Evolutionary conservation across 2,329 filamentous ascomycete species (phyloP), one percentile per base, ranked within the genome.

Genomic region (Chalaropsis ovoidea): DNA sequence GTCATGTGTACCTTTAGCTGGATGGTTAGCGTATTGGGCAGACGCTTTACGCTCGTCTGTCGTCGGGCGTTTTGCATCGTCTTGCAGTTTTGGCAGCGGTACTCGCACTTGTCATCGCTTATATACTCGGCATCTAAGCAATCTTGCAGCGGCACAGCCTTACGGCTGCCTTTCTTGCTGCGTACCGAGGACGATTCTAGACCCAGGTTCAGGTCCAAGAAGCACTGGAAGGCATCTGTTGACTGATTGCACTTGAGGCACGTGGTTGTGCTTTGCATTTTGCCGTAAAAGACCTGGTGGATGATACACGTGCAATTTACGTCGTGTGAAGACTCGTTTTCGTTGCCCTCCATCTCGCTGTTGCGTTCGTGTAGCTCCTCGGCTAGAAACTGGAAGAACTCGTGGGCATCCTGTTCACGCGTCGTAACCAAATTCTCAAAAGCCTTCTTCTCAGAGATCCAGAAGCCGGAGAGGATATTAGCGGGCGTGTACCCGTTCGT

Each of bases 351-450:
- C 22, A 60, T 39, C 69, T 89, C 86, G 15, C 86, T 86, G 70
- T 92, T 94, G 49, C 90, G 83, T 72, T 88, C 85, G 73, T 96
- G 93, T 17, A 99, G 81, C 71, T 94, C 89, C 76, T 96, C 93
- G 43, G 95, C 87, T 42, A 97, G 82, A 72, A 95, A 96, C 73
- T 96, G 91, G 75, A 96, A 95, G 76, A 95, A 97, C 74, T 97
- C 93, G 73, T 97, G 93, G 0, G 93, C 93, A 73, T 97, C 93
- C 77, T 97, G 93, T 75, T 97, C 93, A 71, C 92, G 90, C 71
- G 95, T 95, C 11, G 92, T 94, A 1, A 93, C 90, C 24, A 92
- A 80, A 68, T 88, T 86, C 75, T 89, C 83, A 68, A 86, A 87
- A 0, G 83, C 82, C 73, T 82, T 84, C 77, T 82, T 86, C 74